These are phyloP conservation scores for Syzygium aqueum DNA, from an alignment of 345 rosid species.

Conservation along the genomic window DNA sequence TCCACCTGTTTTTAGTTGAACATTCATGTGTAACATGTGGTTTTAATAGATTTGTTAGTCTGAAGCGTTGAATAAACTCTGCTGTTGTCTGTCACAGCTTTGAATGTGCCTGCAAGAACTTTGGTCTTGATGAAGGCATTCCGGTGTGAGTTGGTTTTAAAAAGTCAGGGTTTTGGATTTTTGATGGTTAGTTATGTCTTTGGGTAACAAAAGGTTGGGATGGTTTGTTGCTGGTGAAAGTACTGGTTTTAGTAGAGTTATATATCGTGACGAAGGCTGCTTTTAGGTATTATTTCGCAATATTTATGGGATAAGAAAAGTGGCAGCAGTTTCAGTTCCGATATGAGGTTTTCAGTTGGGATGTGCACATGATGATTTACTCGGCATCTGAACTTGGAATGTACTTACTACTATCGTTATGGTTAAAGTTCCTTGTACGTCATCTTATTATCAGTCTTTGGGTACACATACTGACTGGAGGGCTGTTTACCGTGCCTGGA, in stretches of 20 bases:
- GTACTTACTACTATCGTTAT: not conserved
- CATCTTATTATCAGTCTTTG: not conserved
- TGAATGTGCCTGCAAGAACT: constrained; percentile 58
- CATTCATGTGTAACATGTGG: constrained; percentile 14
- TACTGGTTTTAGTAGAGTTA: not conserved
- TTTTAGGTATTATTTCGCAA: not conserved
- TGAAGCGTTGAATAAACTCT: constrained; percentile 26
- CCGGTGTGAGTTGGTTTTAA: constrained; percentile 36
- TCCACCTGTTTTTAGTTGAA: not conserved
- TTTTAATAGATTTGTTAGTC: constrained; percentile 23
- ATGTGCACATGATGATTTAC: not conserved
- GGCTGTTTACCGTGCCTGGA: not conserved
- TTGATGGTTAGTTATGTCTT: constrained; percentile 15
- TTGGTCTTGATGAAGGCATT: constrained; percentile 61
- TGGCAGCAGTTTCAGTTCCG: not conserved
- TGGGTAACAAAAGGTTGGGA: constrained; percentile 1
- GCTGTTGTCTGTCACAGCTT: constrained; percentile 53
- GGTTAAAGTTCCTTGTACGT: not conserved
- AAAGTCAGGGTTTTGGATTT: constrained; percentile 13
- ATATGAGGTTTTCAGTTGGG: not conserved
- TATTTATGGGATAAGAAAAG: not conserved
- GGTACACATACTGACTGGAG: not conserved
- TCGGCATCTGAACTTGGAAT: not conserved
- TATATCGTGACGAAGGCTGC: not conserved
- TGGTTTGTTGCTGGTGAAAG: not conserved